These are phyloP conservation scores for Candida bentonensis DNA, from an alignment of 805 yeast genomes.

Conservation along the genomic window DNA sequence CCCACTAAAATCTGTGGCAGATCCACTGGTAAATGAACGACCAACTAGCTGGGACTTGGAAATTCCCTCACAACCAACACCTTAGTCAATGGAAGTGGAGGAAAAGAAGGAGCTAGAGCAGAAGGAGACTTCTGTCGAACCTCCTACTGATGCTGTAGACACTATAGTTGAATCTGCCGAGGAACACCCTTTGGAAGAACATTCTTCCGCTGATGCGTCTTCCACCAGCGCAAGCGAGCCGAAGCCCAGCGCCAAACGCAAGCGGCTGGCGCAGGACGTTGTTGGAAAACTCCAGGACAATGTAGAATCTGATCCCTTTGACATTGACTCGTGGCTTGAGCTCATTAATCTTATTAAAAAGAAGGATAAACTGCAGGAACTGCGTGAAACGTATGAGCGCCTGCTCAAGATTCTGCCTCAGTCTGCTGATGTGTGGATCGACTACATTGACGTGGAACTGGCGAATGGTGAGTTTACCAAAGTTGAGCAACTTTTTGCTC, in stretches of 20 bases:
- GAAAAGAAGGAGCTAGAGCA: too few relatives aligned
- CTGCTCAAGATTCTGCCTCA: constrained; percentile 52
- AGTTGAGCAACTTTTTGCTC: constrained; percentile 53
- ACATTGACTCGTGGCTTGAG: constrained; percentile 42
- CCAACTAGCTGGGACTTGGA: too few relatives aligned
- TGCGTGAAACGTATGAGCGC: constrained; percentile 41
- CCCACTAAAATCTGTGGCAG: too few relatives aligned
- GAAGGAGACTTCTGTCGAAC: too few relatives aligned
- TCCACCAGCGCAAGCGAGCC: too few relatives aligned
- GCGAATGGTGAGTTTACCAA: constrained; percentile 48
- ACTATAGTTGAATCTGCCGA: too few relatives aligned
- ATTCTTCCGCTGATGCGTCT: too few relatives aligned
- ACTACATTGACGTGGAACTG: constrained; percentile 51
- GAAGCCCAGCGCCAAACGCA: constrained; percentile 13
- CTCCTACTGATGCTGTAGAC: too few relatives aligned
- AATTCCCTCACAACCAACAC: too few relatives aligned
- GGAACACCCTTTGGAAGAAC: too few relatives aligned
- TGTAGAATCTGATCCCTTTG: constrained; percentile 36
- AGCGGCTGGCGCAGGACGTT: constrained; percentile 30
- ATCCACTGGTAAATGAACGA: too few relatives aligned
- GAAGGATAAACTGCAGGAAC: constrained; percentile 46
- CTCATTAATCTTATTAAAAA: constrained; percentile 34
- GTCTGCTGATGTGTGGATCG: constrained; percentile 61
- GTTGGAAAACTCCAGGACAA: constrained; percentile 47
- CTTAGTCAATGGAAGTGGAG: too few relatives aligned